Percentiles rank a stretch among this genome's conserved stretches.
Conservation (phyloP, 768 basidiomycete genomes). For the Porpolomopsis calyptriformis region DNA sequence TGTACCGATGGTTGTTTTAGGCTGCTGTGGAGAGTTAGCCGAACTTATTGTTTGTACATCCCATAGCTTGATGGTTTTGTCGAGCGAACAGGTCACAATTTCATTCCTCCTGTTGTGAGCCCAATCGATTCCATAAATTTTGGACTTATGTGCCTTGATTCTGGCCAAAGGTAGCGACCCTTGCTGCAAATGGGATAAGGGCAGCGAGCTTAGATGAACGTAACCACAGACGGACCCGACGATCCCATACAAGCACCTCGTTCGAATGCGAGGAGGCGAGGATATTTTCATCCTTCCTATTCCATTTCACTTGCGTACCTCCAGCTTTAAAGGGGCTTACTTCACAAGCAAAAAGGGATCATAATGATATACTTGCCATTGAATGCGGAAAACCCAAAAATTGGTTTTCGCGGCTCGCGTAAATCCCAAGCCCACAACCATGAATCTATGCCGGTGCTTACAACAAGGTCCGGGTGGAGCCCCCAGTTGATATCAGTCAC, state of each 20-base stretch:
- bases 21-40: slow-evolving; percentile 19
- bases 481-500: slow-evolving; percentile 99
- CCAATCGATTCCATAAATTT: slow-evolving; percentile 99
- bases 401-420: slow-evolving; percentile 55
- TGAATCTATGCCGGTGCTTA: slow-evolving; percentile 86
- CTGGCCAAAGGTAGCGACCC: slow-evolving; percentile 70
- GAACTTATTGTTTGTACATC: slow-evolving; percentile 31
- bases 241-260: slow-evolving; percentile 89
- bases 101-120: slow-evolving; percentile 63
- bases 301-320: slow-evolving; percentile 98
- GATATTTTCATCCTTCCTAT: slow-evolving; percentile 73
- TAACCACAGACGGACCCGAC: slow-evolving; percentile 46
- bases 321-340: slow-evolving; percentile 36
- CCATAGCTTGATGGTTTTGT: slow-evolving; percentile 90
- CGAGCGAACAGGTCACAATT: slow-evolving; percentile 88
- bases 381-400: slow-evolving; percentile 53
- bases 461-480: slow-evolving; percentile 75
- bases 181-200: slow-evolving; percentile 44
- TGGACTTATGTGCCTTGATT: slow-evolving; percentile 75
- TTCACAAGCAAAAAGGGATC: neutral
- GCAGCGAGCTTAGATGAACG: neutral
- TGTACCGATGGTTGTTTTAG: slow-evolving; percentile 51
- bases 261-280: slow-evolving; percentile 85
- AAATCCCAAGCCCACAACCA: slow-evolving; percentile 96
- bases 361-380: slow-evolving; percentile 23